Base-by-base conservation (phyloP, 2,329 filamentous ascomycete species). In the Beauveria medogensis region DNA sequence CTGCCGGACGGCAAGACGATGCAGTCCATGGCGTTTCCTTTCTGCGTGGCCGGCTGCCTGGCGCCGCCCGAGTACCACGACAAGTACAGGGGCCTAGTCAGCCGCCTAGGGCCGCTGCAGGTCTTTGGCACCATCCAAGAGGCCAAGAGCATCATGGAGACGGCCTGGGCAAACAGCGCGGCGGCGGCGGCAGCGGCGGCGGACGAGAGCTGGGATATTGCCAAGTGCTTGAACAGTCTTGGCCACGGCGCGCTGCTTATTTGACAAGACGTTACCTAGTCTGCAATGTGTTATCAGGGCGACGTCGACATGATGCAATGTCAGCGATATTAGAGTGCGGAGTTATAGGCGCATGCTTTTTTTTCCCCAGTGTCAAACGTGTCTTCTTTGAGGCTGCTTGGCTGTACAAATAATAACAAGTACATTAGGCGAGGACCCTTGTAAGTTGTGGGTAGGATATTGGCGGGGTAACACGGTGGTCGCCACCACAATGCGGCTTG, bases 91-190 rank as follows among this genome's bases (percentile, higher is more conserved):
- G 69, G 68, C 4, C 70, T 81, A 67, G 71, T 77, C 2, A 66
- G 65, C 10, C 68, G 69, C 2, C 73, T 82, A 63, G 77, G 78
- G 3, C 69, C 75, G 2, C 63, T 80, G 3, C 72, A 73, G 57
- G 69, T 78, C 2, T 80, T 81, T 61, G 79, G 80, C 2, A 77
- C 78, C 0, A 69, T 78, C 18, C 72, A 70, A 60, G 74, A 77
- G 58, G 76, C 78, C 3, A 66, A 78, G 40, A 70, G 71, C 16
- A 71, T 80, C 24, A 78, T 80, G 75, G 76, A 80, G 65, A 71
- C 69, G 34, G 76, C 80, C 1, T 82, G 79, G 79, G 69, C 71
- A 2, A 67, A 67, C 28, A 67, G 75, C 9, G 64, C 71, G 57
- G 40, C 2, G 2, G 22, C 40, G 40, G 40, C 41, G 41, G 41